Percentiles rank a stretch among this genome's conserved stretches.
Conservation (phyloP, 2,329 filamentous ascomycete genomes). For the Pseudonectria foliicola region DNA sequence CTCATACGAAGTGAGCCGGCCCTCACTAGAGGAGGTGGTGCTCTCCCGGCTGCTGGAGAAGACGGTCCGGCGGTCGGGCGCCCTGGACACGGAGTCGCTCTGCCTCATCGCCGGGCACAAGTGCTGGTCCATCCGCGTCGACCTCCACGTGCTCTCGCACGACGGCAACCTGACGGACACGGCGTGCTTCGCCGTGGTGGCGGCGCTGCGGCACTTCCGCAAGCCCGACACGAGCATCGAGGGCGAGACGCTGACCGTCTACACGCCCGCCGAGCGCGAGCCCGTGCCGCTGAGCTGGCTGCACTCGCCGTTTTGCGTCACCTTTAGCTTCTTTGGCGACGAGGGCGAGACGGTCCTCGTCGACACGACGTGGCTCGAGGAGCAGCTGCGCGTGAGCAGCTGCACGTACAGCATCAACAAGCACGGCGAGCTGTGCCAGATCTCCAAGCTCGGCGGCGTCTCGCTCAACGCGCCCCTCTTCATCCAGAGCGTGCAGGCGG, state of each 20-base stretch:
- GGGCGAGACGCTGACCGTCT: constrained; percentile 77
- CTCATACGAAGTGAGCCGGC: constrained; percentile 77
- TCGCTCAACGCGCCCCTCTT: constrained; percentile 73
- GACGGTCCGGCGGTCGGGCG: constrained; percentile 83
- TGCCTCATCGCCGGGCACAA: constrained; percentile 88
- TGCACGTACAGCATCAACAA: constrained; percentile 81
- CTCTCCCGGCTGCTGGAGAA: constrained; percentile 88
- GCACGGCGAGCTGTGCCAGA: constrained; percentile 83
- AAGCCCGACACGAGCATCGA: constrained; percentile 84
- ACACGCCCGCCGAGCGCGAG: constrained; percentile 76
- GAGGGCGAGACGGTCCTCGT: constrained; percentile 60
- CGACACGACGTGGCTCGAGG: constrained; percentile 68
- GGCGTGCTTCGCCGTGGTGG: constrained; percentile 78
- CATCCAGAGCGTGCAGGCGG: constrained; percentile 67
- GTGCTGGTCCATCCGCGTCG: constrained; percentile 85
- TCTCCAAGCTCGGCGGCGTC: constrained; percentile 82
- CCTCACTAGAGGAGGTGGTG: constrained; percentile 76
- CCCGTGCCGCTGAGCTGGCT: constrained; percentile 86
- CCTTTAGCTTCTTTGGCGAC: constrained; percentile 75
- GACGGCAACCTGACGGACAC: constrained; percentile 87
- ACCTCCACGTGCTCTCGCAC: constrained; percentile 84
- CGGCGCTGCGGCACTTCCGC: constrained; percentile 83
- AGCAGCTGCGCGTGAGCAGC: constrained; percentile 66
- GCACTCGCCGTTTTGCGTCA: constrained; percentile 86
- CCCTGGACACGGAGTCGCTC: constrained; percentile 90